Conservation (phyloP, 176 grass and related monocot species). For the Triticum timopheevii region DNA sequence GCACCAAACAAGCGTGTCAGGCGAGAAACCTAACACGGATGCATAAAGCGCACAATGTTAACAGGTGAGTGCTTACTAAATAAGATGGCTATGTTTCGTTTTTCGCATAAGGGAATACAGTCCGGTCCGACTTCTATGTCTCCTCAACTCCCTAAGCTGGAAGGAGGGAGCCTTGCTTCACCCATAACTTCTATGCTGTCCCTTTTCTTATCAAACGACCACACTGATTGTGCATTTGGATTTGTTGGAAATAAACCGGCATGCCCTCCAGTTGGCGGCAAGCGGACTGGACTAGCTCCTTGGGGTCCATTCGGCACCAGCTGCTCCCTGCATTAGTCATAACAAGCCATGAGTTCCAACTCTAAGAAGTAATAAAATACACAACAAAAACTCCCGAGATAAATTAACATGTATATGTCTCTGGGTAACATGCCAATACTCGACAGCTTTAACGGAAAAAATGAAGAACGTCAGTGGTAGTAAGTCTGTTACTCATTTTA, state of each 20-base stretch:
- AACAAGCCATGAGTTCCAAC: not conserved
- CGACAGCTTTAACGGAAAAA: not conserved
- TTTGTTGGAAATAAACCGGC: constrained; percentile 40
- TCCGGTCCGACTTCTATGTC: constrained; percentile 16
- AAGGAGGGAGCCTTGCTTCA: constrained; percentile 34
- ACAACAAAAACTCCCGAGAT: not conserved
- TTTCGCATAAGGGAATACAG: constrained; percentile 46
- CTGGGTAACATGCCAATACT: not conserved
- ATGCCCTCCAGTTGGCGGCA: constrained; percentile 21
- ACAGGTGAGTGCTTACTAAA: constrained; percentile 38
- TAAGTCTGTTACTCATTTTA: not conserved
- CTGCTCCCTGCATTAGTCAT: constrained; percentile 44
- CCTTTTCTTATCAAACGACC: constrained; percentile 74
- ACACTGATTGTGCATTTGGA: constrained; percentile 68
- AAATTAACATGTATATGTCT: not conserved
- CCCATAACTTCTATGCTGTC: constrained; percentile 43
- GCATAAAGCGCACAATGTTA: constrained; percentile 13
- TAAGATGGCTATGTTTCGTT: constrained; percentile 24
- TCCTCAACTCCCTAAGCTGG: constrained; percentile 18
- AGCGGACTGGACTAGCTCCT: constrained; percentile 37
- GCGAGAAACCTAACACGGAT: constrained; percentile 11
- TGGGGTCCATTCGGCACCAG: constrained; percentile 39
- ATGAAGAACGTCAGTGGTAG: not conserved
- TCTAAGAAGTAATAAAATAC: not conserved
- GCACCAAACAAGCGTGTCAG: constrained; percentile 5